Evolutionary conservation across 208 protist species (phyloP).

Genomic region (Trypanosoma grayi): DNA sequence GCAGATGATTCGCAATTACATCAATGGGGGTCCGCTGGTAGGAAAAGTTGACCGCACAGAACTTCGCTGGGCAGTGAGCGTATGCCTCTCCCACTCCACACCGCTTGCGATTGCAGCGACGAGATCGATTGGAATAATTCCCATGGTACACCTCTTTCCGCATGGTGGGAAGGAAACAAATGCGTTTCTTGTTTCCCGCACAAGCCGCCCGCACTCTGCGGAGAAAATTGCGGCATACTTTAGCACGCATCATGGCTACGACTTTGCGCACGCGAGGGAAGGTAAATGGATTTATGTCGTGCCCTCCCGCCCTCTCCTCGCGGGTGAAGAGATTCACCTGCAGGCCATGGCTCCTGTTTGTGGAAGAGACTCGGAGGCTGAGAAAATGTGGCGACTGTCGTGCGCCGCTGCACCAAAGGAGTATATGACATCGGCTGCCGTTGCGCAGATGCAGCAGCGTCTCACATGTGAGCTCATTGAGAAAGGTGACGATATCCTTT

Average conservation of each 20-base stretch:
- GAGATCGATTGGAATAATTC: constrained; percentile 81
- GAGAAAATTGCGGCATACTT: constrained; percentile 63
- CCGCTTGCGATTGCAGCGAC: constrained; percentile 66
- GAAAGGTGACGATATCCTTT: constrained; percentile 24
- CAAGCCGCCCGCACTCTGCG: constrained; percentile 31
- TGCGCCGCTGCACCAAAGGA: constrained; percentile 63
- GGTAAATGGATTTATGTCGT: constrained; percentile 83
- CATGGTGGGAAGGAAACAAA: constrained; percentile 80
- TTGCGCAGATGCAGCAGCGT: constrained; percentile 36
- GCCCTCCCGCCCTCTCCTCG: constrained; percentile 39
- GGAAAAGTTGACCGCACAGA: constrained; percentile 74
- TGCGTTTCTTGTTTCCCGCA: constrained; percentile 64
- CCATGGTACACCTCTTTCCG: constrained; percentile 84
- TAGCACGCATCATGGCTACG: constrained; percentile 36
- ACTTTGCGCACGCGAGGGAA: constrained; percentile 45
- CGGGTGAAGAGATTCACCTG: constrained; percentile 70
- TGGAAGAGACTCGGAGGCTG: constrained; percentile 68
- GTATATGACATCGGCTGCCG: constrained; percentile 58
- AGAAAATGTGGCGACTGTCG: constrained; percentile 87
- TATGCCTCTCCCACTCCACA: constrained; percentile 85
- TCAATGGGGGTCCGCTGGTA: constrained; percentile 85
- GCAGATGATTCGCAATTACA: constrained; percentile 92
- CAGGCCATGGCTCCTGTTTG: constrained; percentile 90
- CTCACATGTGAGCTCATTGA: constrained; percentile 51
- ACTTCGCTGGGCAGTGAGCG: constrained; percentile 85